Evolutionary conservation across 2,329 filamentous ascomycete species (phyloP).

Genomic region (Xylaria sp.): DNA sequence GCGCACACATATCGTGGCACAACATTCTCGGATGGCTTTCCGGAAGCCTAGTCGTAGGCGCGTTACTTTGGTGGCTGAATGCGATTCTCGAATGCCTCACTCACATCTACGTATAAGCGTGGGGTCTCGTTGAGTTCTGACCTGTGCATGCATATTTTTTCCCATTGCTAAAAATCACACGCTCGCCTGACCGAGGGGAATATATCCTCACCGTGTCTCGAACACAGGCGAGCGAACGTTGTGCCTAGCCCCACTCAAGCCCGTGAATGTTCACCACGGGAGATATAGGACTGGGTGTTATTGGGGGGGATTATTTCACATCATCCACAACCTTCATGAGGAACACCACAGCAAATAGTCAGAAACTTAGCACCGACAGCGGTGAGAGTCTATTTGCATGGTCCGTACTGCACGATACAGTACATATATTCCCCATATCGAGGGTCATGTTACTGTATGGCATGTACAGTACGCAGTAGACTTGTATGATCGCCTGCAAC

Average conservation of each 20-base stretch:
- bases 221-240: slow-evolving; percentile 13
- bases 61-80: slow-evolving; percentile 38
- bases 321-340: not conserved
- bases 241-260: slow-evolving; percentile 15
- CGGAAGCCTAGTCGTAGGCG: slow-evolving; percentile 41
- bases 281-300: slow-evolving; percentile 25
- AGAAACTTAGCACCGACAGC: slow-evolving; percentile 6
- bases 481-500: slow-evolving; percentile 20
- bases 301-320: slow-evolving; percentile 30
- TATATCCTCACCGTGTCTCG: slow-evolving; percentile 13
- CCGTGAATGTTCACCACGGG: slow-evolving; percentile 3
- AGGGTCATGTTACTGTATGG: not conserved
- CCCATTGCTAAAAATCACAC: slow-evolving; percentile 13
- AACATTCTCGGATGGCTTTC: slow-evolving; percentile 46
- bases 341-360: slow-evolving; percentile 13
- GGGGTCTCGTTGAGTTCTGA: too few relatives aligned
- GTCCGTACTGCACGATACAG: slow-evolving; percentile 11
- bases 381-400: slow-evolving; percentile 8
- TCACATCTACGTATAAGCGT: slow-evolving; percentile 36
- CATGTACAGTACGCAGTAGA: slow-evolving; percentile 7
- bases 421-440: slow-evolving; percentile 18
- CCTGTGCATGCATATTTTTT: slow-evolving; percentile 17
- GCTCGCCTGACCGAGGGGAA: slow-evolving; percentile 23
- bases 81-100: slow-evolving; percentile 44
- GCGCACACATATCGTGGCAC: slow-evolving; percentile 41